phyloP scores from a whole-genome alignment of 345 rosid genomes.

The Rhodomyrtus tomentosa region DNA sequence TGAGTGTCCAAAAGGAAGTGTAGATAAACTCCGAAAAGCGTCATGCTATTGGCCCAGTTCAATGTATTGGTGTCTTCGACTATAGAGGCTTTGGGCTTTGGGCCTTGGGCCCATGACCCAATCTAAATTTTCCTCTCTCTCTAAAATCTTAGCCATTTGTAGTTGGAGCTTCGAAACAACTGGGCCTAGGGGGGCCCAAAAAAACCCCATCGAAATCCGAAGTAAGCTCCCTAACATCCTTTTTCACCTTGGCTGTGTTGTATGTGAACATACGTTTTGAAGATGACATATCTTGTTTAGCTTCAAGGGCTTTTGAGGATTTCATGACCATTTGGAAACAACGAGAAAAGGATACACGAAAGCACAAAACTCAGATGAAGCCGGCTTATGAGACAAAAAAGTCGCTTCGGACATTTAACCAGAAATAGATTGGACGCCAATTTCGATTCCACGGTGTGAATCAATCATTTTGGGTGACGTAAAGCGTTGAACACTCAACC shows the following conservation, averaged over 20 bases:
- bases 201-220: neutral
- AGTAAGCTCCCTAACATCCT: neutral
- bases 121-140: neutral
- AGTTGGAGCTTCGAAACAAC: neutral
- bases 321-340: neutral
- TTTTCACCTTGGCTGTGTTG: neutral
- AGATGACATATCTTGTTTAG: neutral
- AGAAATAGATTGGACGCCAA: neutral
- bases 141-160: neutral
- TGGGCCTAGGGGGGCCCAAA: neutral
- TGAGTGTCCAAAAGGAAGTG: neutral
- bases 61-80: neutral
- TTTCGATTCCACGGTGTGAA: neutral
- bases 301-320: neutral
- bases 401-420: neutral
- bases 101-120: neutral
- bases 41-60: neutral
- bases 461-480: neutral
- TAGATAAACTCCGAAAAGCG: neutral
- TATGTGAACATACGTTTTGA: neutral
- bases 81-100: neutral
- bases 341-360: neutral
- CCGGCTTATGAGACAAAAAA: neutral
- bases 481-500: neutral
- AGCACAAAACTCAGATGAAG: neutral